Percentiles rank a stretch among this genome's conserved stretches.
Conservation (phyloP, 768 basidiomycete species). For the Termitomyces titanicus region DNA sequence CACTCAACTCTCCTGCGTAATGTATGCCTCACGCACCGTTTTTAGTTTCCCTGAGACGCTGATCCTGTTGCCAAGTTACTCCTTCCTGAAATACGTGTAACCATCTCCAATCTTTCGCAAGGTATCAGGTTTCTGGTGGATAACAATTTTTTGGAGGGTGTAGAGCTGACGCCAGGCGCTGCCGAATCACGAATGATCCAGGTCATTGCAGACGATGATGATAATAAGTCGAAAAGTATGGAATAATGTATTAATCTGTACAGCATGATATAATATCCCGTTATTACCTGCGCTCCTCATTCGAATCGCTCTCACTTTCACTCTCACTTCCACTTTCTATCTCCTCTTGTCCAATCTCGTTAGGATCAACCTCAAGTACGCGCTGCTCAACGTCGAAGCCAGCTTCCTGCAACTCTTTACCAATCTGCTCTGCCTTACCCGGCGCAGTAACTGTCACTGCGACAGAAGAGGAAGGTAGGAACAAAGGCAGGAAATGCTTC, state of each 20-base stretch:
- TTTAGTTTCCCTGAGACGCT: neutral
- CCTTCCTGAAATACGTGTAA: slow-evolving; percentile 80
- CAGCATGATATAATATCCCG: neutral
- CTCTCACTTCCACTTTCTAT: slow-evolving; percentile 30
- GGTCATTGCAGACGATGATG: slow-evolving; percentile 35
- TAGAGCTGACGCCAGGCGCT: slow-evolving; percentile 80
- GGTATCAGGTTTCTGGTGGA: slow-evolving; percentile 87
- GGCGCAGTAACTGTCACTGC: slow-evolving; percentile 83
- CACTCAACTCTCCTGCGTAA: slow-evolving; percentile 75
- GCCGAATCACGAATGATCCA: slow-evolving; percentile 61
- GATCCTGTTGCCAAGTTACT: slow-evolving; percentile 50
- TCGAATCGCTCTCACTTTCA: slow-evolving; percentile 28
- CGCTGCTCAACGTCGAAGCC: slow-evolving; percentile 81
- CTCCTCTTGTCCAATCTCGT: slow-evolving; percentile 38
- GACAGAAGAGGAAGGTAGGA: slow-evolving; percentile 70
- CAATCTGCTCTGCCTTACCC: slow-evolving; percentile 71
- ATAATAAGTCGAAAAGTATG: neutral
- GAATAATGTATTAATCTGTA: neutral
- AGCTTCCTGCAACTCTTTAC: slow-evolving; percentile 51
- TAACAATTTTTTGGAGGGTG: slow-evolving; percentile 79
- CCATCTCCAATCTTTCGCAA: slow-evolving; percentile 89
- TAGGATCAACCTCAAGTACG: slow-evolving; percentile 57
- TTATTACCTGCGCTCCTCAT: slow-evolving; percentile 3
- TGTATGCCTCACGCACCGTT: slow-evolving; percentile 39
- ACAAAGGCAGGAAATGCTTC: slow-evolving; percentile 82